Conservation (phyloP, 768 basidiomycete genomes). For the Naganishia antarctica region DNA sequence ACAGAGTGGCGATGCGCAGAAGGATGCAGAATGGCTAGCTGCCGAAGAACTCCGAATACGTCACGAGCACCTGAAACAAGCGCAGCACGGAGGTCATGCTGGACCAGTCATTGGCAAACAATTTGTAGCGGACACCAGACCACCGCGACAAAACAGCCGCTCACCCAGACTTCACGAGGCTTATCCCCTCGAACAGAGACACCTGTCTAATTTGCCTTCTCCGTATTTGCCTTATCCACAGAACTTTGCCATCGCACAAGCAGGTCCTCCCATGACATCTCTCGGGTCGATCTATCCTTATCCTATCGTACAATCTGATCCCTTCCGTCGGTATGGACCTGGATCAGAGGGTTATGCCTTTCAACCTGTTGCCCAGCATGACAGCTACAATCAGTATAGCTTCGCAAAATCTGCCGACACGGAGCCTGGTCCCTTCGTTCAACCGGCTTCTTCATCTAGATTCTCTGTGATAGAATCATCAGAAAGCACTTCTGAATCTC, state of each 20-base stretch:
- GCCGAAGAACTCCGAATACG: slow-evolving; percentile 7
- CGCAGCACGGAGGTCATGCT: background rate
- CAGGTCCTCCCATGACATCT: background rate
- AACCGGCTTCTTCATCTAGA: slow-evolving; percentile 8
- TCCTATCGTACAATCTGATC: background rate
- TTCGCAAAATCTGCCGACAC: background rate
- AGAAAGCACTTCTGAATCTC: slow-evolving; percentile 10
- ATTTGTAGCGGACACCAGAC: slow-evolving; percentile 5
- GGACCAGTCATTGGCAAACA: slow-evolving; percentile 19
- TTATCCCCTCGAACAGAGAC: background rate
- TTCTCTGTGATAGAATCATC: slow-evolving; percentile 6
- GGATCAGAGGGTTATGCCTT: background rate
- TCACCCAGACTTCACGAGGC: background rate
- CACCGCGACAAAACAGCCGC: background rate
- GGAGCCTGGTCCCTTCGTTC: background rate
- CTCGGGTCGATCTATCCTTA: slow-evolving; percentile 1
- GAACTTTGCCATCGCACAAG: background rate
- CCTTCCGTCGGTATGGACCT: background rate
- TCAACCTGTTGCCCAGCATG: background rate
- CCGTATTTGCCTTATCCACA: slow-evolving; percentile 1
- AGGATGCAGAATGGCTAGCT: slow-evolving; percentile 17
- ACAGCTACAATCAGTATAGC: background rate
- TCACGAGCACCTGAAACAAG: slow-evolving; percentile 3
- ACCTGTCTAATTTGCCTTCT: background rate
- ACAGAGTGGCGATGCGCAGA: slow-evolving; percentile 12